Evolutionary conservation across 2,329 filamentous ascomycete genomes (phyloP).

Genomic region (Bretziella fagacearum): DNA sequence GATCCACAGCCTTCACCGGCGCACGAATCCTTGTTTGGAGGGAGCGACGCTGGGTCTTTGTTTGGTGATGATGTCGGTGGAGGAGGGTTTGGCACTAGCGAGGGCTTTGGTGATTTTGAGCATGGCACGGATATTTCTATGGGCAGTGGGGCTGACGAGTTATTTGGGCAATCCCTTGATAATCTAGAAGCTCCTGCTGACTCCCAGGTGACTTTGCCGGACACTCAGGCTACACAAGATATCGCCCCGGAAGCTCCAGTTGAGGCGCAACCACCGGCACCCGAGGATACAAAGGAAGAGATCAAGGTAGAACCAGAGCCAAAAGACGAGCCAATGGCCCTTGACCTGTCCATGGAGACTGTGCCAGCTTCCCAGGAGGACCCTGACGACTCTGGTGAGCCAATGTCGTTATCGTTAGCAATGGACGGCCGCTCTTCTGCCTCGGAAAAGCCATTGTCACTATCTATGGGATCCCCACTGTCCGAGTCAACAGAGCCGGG

Average conservation of each 20-base stretch:
- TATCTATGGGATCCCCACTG: conserved; percentile 4
- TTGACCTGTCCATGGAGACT: neutral
- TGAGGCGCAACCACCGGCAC: neutral
- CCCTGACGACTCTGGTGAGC: no score
- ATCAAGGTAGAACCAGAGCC: neutral
- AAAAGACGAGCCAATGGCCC: conserved; percentile 3
- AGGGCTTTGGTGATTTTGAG: conserved; percentile 39
- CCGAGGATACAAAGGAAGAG: neutral
- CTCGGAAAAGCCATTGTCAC: neutral
- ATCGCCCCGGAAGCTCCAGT: neutral
- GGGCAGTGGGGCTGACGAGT: conserved; percentile 1
- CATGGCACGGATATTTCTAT: neutral
- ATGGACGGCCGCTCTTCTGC: no score
- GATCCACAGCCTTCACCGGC: conserved; percentile 50
- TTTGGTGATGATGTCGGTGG: conserved; percentile 58
- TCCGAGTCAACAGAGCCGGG: conserved; percentile 19
- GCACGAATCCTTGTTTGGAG: conserved; percentile 67
- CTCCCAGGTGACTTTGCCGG: neutral
- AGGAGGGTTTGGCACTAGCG: conserved; percentile 24
- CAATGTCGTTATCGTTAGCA: no score
- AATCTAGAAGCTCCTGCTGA: neutral
- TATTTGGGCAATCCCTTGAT: conserved; percentile 2
- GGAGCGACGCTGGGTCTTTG: conserved; percentile 63
- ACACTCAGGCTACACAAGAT: neutral
- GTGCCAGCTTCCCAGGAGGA: no score